Evolutionary conservation across 495 filamentous ascomycete genomes (phyloP).

Genomic region (Podospora pseudopauciseta): DNA sequence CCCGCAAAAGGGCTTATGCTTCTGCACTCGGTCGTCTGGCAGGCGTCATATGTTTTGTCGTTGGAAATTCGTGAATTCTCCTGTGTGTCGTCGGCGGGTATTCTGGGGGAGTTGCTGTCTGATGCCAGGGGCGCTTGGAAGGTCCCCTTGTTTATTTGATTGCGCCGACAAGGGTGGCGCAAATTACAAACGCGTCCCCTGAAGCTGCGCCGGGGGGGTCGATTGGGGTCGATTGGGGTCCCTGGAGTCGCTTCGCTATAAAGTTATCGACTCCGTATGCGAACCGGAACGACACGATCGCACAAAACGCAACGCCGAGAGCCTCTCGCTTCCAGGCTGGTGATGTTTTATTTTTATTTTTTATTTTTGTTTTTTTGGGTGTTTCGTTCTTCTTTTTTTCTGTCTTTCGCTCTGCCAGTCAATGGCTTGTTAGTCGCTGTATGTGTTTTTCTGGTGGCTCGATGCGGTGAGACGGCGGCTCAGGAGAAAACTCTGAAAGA

Average conservation of each 20-base stretch:
- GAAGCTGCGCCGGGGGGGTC: slow-evolving; percentile 8
- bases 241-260: slow-evolving; percentile 16
- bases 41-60: slow-evolving; percentile 27
- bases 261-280: slow-evolving; percentile 9
- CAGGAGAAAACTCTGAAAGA: slow-evolving; percentile 2
- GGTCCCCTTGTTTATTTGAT: slow-evolving; percentile 40
- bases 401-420: neutral
- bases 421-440: neutral
- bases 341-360: neutral
- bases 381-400: neutral
- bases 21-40: slow-evolving; percentile 15
- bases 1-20: slow-evolving; percentile 32
- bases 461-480: slow-evolving; percentile 5
- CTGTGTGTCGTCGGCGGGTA: slow-evolving; percentile 30
- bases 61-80: slow-evolving; percentile 21
- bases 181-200: slow-evolving; percentile 41
- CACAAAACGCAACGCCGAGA: neutral
- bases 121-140: slow-evolving; percentile 15
- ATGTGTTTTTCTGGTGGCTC: neutral
- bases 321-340: neutral
- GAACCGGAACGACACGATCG: slow-evolving; percentile 1
- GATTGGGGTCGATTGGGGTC: slow-evolving; percentile 1
- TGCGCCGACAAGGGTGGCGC: slow-evolving; percentile 33
- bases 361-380: neutral
- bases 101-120: slow-evolving; percentile 24